Conservation (phyloP, 306 rosid genomes). For the Mimosa bimucronata region DNA sequence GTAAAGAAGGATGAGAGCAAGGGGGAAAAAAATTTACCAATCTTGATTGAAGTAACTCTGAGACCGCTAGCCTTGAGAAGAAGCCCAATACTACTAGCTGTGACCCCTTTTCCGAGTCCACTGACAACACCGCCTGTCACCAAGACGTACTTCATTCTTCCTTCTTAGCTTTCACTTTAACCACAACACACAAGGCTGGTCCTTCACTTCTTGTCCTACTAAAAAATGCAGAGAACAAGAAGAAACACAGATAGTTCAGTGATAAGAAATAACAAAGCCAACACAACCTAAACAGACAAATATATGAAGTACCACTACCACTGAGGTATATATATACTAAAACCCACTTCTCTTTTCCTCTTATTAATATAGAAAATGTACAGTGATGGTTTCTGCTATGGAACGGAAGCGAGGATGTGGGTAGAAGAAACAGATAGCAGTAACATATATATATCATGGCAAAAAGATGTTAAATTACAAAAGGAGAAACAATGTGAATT, state of each 20-base stretch:
- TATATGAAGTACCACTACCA: conserved; percentile 13
- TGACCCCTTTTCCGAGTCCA: conserved; percentile 91
- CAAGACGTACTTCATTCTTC: conserved; percentile 78
- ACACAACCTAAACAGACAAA: conserved; percentile 35
- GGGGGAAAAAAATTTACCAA: conserved; percentile 50
- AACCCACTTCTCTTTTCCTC: conserved; percentile 48
- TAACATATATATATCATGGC: conserved; percentile 54
- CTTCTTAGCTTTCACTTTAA: not conserved
- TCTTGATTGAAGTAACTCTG: conserved; percentile 82
- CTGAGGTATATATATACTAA: conserved; percentile 22
- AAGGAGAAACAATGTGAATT: conserved; percentile 38
- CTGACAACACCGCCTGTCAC: conserved; percentile 95
- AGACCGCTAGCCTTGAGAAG: conserved; percentile 83
- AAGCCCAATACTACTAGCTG: conserved; percentile 83
- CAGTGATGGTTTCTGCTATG: conserved; percentile 33
- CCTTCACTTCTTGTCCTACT: conserved; percentile 36
- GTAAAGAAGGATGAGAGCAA: not conserved
- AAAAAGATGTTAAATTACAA: conserved; percentile 29
- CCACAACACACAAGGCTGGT: not conserved
- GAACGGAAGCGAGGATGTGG: conserved; percentile 39
- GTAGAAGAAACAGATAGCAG: conserved; percentile 40
- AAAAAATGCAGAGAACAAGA: conserved; percentile 29
- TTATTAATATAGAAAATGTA: conserved; percentile 51
- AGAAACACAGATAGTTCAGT: conserved; percentile 35
- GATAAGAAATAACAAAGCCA: conserved; percentile 22